These are phyloP conservation scores for Rhododendron simsii DNA, from an alignment of 148 eudicot species.

Conservation along the genomic window DNA sequence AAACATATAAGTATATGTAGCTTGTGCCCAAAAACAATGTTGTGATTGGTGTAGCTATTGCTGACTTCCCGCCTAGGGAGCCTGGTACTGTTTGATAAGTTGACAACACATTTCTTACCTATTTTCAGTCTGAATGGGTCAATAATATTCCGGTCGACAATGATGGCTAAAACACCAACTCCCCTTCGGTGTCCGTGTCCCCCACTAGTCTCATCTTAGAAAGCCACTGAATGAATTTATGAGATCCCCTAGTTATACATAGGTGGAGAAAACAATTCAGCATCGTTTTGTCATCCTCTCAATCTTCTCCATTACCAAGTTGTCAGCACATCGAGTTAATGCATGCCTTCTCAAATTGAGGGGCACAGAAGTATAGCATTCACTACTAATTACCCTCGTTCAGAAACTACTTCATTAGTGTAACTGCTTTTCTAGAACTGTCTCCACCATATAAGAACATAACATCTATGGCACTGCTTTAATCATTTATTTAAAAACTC, in stretches of 20 bases:
- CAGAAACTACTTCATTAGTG: neutral
- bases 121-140: neutral
- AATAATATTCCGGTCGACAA: neutral
- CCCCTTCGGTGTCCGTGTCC: neutral
- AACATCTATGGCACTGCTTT: neutral
- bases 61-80: neutral
- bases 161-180: neutral
- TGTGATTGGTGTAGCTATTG: neutral
- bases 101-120: neutral
- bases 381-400: neutral
- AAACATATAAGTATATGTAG: neutral
- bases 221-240: neutral
- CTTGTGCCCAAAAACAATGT: neutral
- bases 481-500: neutral
- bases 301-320: neutral
- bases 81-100: neutral
- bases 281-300: neutral
- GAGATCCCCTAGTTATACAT: neutral
- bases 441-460: neutral
- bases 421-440: neutral
- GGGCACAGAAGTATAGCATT: neutral
- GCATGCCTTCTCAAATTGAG: neutral
- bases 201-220: neutral
- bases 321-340: neutral
- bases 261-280: neutral